Conservation (phyloP, 129 eudicot genomes). For the Arctium lappa region DNA sequence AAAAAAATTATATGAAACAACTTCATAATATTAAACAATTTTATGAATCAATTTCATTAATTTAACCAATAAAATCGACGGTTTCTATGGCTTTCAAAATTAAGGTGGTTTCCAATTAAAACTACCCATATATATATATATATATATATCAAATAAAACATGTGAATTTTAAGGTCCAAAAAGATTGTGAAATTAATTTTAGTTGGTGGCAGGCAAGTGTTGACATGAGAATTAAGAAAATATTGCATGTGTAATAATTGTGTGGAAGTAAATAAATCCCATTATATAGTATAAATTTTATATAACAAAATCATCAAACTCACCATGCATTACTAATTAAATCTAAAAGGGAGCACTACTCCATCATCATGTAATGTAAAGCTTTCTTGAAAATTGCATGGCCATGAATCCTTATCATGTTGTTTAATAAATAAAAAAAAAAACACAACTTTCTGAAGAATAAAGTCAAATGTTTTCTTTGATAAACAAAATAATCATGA, state of each 20-base stretch:
- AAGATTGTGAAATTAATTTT: neutral
- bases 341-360: neutral
- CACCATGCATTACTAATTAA: neutral
- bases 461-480: neutral
- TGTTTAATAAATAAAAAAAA: neutral
- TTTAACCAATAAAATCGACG: no score
- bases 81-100: no score
- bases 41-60: no score
- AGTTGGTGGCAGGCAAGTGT: neutral
- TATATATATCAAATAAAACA: neutral
- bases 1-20: no score
- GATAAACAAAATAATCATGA: neutral
- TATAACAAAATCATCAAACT: neutral
- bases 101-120: no score
- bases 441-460: neutral
- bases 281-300: neutral
- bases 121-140: no score
- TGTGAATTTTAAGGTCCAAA: neutral
- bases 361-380: neutral
- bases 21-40: no score
- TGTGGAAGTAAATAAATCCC: neutral
- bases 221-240: neutral
- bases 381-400: neutral
- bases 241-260: neutral
- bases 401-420: neutral